These are phyloP conservation scores for Solanum hybrid DNA, from an alignment of 305 asterid species.

Conservation along the genomic window DNA sequence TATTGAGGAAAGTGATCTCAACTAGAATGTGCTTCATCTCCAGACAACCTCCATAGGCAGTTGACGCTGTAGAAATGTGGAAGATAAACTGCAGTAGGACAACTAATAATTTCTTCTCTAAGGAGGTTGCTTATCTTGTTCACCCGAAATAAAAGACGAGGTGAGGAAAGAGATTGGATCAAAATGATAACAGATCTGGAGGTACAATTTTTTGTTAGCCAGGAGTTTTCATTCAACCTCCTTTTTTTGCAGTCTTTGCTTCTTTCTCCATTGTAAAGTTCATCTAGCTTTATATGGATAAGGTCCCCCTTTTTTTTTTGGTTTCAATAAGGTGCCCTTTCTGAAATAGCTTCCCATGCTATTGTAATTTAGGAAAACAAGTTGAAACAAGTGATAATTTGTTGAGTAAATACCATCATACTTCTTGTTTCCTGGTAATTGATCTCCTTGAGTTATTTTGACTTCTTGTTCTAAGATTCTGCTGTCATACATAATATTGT, in stretches of 20 bases:
- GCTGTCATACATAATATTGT: background rate
- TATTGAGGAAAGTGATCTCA: constrained; percentile 33
- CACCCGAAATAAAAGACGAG: background rate
- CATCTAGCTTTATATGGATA: background rate
- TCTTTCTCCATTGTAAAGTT: background rate
- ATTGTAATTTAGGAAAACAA: background rate
- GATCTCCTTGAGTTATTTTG: background rate
- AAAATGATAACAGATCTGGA: background rate
- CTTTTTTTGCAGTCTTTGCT: background rate
- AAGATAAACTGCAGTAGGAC: constrained; percentile 8
- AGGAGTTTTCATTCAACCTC: background rate
- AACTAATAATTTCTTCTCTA: background rate
- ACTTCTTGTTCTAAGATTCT: background rate
- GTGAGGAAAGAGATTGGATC: background rate
- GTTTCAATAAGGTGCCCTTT: background rate
- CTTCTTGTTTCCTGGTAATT: background rate
- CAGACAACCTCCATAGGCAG: background rate
- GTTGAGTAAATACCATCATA: background rate
- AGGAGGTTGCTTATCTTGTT: background rate
- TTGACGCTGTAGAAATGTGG: background rate
- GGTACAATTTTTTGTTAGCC: background rate
- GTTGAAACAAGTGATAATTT: background rate
- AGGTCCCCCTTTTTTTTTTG: background rate
- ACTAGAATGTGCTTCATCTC: constrained; percentile 1
- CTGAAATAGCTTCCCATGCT: background rate